Conservation (phyloP, 2,329 filamentous ascomycete genomes). For the Botryotinia calthae region DNA sequence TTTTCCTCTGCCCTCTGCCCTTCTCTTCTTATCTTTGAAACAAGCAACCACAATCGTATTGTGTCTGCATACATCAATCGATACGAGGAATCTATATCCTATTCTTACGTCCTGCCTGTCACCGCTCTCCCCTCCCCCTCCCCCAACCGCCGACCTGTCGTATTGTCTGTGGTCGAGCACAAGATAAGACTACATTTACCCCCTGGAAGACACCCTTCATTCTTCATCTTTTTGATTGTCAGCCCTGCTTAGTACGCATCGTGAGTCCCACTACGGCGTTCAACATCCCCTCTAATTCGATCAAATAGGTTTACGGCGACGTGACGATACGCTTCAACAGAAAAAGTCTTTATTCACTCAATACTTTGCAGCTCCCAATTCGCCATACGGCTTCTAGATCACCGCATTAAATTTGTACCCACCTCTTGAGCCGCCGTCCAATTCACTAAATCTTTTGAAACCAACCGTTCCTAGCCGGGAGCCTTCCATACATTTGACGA, state of each 20-base stretch:
- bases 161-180: background rate
- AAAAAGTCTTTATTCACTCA: background rate
- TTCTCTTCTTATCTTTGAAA: conserved; percentile 5
- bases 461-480: conserved; percentile 14
- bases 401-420: background rate
- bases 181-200: conserved; percentile 1
- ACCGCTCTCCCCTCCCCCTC: background rate
- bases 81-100: background rate
- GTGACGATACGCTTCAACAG: background rate
- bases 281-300: conserved; percentile 16
- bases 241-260: conserved; percentile 9
- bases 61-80: conserved; percentile 7
- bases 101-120: background rate
- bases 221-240: background rate
- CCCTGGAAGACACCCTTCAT: background rate
- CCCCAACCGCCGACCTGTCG: background rate
- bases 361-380: background rate
- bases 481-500: background rate
- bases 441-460: background rate
- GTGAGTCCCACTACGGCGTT: conserved; percentile 4
- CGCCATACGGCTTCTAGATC: conserved; percentile 4
- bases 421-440: conserved; percentile 8
- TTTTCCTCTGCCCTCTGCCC: background rate
- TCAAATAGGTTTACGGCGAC: background rate
- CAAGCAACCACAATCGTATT: conserved; percentile 7